These are phyloP conservation scores for Pyrus pyrifolia DNA, from an alignment of 306 rosid species.

Conservation along the genomic window DNA sequence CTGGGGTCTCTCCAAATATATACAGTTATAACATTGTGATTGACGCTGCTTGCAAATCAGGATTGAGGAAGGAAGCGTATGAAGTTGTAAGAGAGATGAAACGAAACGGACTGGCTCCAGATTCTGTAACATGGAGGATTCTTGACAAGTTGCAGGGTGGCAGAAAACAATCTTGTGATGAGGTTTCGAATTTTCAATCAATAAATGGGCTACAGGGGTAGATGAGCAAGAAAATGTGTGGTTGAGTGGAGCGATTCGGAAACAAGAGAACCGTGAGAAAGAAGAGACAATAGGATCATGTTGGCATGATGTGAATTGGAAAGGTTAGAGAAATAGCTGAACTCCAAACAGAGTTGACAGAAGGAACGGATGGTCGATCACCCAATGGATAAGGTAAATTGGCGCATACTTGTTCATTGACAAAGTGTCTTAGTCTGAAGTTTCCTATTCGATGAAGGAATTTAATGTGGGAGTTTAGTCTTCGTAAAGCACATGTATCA, in stretches of 20 bases:
- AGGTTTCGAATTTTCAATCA: slow-evolving; percentile 22
- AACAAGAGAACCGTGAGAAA: background rate
- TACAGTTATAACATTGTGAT: slow-evolving; percentile 71
- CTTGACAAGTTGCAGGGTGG: slow-evolving; percentile 53
- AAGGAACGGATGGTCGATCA: background rate
- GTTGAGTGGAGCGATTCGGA: background rate
- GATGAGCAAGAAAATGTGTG: background rate
- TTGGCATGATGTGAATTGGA: no score
- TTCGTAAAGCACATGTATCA: no score
- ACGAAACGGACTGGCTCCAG: slow-evolving; percentile 65
- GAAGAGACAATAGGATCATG: background rate
- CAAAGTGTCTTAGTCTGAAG: background rate
- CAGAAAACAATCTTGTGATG: slow-evolving; percentile 9
- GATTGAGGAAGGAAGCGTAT: slow-evolving; percentile 59
- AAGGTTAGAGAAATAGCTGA: no score
- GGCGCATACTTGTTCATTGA: no score
- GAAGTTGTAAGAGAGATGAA: slow-evolving; percentile 72
- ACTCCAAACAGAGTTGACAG: background rate
- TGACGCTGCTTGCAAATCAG: slow-evolving; percentile 55
- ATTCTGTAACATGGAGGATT: slow-evolving; percentile 87
- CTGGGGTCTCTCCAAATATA: slow-evolving; percentile 68
- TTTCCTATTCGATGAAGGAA: background rate
- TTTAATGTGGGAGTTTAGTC: no score
- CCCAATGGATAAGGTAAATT: background rate
- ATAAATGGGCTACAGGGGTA: background rate